Base-by-base conservation (phyloP, 306 rosid species). In the Gynostemma pentaphyllum region DNA sequence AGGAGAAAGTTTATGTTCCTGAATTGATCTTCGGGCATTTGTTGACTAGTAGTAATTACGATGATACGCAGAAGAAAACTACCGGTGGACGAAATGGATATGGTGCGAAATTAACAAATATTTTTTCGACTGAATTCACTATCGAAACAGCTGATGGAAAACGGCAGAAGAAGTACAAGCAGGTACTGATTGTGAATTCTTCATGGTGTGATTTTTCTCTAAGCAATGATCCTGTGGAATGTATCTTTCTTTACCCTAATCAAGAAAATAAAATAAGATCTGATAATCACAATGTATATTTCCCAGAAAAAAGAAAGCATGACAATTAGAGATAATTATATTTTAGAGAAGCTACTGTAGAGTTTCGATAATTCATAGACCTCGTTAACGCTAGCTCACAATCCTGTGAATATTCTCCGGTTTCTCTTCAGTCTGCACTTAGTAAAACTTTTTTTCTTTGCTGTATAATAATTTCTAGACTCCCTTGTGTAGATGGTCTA, bases 41-140 rank as follows among this genome's bases (percentile, higher is more conserved):
- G 29, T 51, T 92, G 47, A 88, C 98, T 14, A 92, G 98, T 19
- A 92, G 98, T 49, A 92, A 92, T 45, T 92, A 92, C 15, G 90
- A 92, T 3, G 98, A 92, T 9, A 75, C 80, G 0, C 84, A 13
- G 52, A 92, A 88, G 94, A 92, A 88, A 76, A 92, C 98, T 0
- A 92, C 98, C 2, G 96, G 98, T 15, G 98, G 98, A 1, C 72
- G 98, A 0, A 92, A 92, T 15, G 98, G 98, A 0, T 92, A 86
- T 1, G 98, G 98, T 5, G 98, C 98, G 0, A 92, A 92, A 85
- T 96, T 92, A 13, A 86, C 98, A 0, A 92, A 92, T 18, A 92
- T 92, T 1, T 92, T 92, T 66, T 92, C 98, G 0, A 88, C 95
- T 0, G 95, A 92, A 72, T 92, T 92, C 37, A 60, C 84, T 4